Conservation (phyloP, 2,329 filamentous ascomycete species). For the Clonostachys rhizophaga region DNA sequence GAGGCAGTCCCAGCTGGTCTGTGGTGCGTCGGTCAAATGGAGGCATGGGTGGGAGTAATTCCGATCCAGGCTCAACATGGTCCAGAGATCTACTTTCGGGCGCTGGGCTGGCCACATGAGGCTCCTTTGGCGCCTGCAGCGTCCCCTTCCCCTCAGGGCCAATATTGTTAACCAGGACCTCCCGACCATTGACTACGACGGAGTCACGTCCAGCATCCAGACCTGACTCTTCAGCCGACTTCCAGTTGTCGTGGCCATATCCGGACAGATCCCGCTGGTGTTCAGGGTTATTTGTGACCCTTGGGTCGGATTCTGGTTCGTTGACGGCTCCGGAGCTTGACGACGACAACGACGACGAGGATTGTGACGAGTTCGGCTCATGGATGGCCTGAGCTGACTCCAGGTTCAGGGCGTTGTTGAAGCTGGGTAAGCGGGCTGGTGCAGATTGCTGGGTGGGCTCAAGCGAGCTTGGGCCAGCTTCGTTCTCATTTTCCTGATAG, state of each 20-base stretch:
- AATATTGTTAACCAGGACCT: conserved; percentile 64
- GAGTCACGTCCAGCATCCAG: conserved; percentile 66
- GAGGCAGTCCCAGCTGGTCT: conserved; percentile 62
- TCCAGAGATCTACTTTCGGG: conserved; percentile 24
- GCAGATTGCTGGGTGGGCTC: conserved; percentile 13
- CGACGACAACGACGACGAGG: background rate
- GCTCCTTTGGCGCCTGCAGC: conserved; percentile 34
- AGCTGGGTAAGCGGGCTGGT: conserved; percentile 40
- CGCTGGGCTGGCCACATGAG: conserved; percentile 11
- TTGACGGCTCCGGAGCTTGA: conserved; percentile 9
- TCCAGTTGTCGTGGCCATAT: conserved; percentile 72
- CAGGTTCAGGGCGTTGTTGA: conserved; percentile 61
- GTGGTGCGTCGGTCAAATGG: conserved; percentile 55
- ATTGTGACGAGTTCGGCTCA: conserved; percentile 4
- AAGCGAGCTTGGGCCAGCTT: conserved; percentile 1
- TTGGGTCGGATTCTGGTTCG: conserved; percentile 11
- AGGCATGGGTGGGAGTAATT: conserved; percentile 54
- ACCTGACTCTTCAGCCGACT: conserved; percentile 55
- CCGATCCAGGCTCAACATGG: conserved; percentile 28
- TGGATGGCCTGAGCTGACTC: conserved; percentile 44
- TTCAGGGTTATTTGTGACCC: conserved; percentile 48
- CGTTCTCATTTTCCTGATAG: conserved; percentile 41
- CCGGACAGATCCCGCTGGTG: conserved; percentile 77
- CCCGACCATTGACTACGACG: conserved; percentile 59
- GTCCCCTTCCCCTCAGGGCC: conserved; percentile 61